Evolutionary conservation across 495 filamentous ascomycete genomes (phyloP).

Genomic region (Penicillium arizonense): DNA sequence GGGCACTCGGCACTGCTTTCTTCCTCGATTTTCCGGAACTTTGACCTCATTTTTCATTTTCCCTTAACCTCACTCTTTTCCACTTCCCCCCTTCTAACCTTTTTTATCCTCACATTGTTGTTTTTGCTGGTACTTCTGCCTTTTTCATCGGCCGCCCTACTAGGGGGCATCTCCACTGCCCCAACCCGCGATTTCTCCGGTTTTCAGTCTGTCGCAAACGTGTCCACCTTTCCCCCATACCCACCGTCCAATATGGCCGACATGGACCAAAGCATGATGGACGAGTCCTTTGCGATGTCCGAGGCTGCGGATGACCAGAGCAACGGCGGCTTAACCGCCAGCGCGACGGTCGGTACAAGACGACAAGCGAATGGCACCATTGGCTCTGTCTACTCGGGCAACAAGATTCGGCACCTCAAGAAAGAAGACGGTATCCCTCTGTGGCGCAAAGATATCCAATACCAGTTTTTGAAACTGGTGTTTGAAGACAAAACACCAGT

Average conservation of each 20-base stretch:
- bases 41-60: constrained; percentile 20
- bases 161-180: constrained; percentile 16
- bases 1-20: constrained; percentile 11
- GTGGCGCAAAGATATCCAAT: constrained; percentile 97
- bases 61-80: constrained; percentile 14
- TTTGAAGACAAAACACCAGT: constrained; percentile 83
- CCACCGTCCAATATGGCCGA: constrained; percentile 35
- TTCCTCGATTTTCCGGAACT: constrained; percentile 17
- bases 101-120: constrained; percentile 6
- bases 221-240: constrained; percentile 3
- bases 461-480: constrained; percentile 86
- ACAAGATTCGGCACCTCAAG: constrained; percentile 93
- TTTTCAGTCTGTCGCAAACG: constrained; percentile 8
- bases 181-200: constrained; percentile 9
- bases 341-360: constrained; percentile 56
- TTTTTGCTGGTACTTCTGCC: constrained; percentile 8
- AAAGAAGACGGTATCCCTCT: constrained; percentile 96
- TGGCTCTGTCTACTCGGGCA: constrained; percentile 74
- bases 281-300: constrained; percentile 46
- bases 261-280: constrained; percentile 39
- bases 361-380: constrained; percentile 66
- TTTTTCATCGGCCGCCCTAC: constrained; percentile 17
- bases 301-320: constrained; percentile 43
- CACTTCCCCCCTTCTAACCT: constrained; percentile 7
- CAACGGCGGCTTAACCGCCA: constrained; percentile 48